phyloP scores from a whole-genome alignment of 805 yeast species.

The Candida anglica region DNA sequence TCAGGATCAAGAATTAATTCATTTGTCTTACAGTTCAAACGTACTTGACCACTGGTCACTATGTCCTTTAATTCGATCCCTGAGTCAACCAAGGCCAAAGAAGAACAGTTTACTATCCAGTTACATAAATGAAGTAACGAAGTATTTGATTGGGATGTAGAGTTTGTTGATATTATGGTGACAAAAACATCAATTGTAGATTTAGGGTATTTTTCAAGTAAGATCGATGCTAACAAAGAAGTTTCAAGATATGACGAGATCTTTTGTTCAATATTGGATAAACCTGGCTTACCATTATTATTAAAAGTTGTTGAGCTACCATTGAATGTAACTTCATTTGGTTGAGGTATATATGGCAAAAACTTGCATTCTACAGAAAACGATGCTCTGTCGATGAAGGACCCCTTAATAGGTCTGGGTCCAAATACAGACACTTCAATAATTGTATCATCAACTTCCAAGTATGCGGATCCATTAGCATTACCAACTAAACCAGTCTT shows the following conservation, averaged over 20 bases:
- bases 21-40: constrained; percentile 8
- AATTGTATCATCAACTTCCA: constrained; percentile 62
- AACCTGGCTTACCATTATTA: constrained; percentile 27
- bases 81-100: constrained; percentile 78
- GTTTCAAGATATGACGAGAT: constrained; percentile 50
- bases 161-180: constrained; percentile 53
- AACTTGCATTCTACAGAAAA: constrained; percentile 58
- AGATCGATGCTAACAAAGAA: constrained; percentile 47
- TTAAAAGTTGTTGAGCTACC: constrained; percentile 10
- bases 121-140: constrained; percentile 38
- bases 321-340: constrained; percentile 26
- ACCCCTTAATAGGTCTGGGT: constrained; percentile 79
- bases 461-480: constrained; percentile 78
- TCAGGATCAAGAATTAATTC: constrained; percentile 15
- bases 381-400: constrained; percentile 63
- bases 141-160: constrained; percentile 13
- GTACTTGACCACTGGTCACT: constrained; percentile 61
- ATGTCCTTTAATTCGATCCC: constrained; percentile 77
- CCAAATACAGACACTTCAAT: constrained; percentile 77
- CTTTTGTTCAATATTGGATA: constrained; percentile 41
- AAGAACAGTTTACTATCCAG: constrained; percentile 58
- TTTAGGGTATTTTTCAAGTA: constrained; percentile 79
- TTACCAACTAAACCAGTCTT: constrained; percentile 64
- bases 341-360: constrained; percentile 46
- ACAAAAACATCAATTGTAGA: constrained; percentile 80